Evolutionary conservation across 2,329 filamentous ascomycete species (phyloP).

Genomic region (Achaetomium macrosporum): DNA sequence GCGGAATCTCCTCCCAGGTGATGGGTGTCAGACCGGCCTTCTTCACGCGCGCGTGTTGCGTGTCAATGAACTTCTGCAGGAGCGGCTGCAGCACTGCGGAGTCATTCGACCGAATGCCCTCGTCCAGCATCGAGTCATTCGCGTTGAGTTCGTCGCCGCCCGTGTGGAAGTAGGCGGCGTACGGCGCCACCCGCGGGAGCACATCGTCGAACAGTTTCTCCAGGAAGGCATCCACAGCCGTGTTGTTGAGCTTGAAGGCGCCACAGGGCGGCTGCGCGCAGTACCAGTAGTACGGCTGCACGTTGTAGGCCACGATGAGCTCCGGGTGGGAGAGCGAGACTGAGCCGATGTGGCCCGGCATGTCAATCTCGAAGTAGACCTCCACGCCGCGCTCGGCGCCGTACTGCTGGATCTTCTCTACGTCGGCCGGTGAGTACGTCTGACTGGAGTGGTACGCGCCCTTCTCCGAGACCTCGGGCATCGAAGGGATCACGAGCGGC

Average conservation of each 20-base stretch:
- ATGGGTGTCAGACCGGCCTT: conserved; percentile 62
- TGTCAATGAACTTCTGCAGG: conserved; percentile 70
- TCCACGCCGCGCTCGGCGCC: conserved; percentile 63
- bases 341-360: conserved; percentile 70
- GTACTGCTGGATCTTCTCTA: conserved; percentile 64
- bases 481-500: conserved; percentile 71
- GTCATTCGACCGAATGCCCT: conserved; percentile 62
- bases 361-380: conserved; percentile 71
- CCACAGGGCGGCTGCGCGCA: conserved; percentile 61
- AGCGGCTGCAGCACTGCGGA: conserved; percentile 62
- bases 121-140: conserved; percentile 68
- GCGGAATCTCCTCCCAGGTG: conserved; percentile 84
- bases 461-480: conserved; percentile 65
- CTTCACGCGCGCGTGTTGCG: conserved; percentile 60
- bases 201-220: conserved; percentile 69
- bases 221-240: conserved; percentile 64
- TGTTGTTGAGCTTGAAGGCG: conserved; percentile 70
- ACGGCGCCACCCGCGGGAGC: conserved; percentile 63
- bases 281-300: conserved; percentile 51
- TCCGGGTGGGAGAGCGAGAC: conserved; percentile 64
- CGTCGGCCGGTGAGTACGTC: conserved; percentile 60
- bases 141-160: conserved; percentile 83
- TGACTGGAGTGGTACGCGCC: conserved; percentile 66
- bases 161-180: conserved; percentile 73
- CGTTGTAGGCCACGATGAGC: conserved; percentile 59